Evolutionary conservation across 768 basidiomycete species (phyloP), one percentile per base, ranked within the genome.

Genomic region (Podaxis carcinomalis): DNA sequence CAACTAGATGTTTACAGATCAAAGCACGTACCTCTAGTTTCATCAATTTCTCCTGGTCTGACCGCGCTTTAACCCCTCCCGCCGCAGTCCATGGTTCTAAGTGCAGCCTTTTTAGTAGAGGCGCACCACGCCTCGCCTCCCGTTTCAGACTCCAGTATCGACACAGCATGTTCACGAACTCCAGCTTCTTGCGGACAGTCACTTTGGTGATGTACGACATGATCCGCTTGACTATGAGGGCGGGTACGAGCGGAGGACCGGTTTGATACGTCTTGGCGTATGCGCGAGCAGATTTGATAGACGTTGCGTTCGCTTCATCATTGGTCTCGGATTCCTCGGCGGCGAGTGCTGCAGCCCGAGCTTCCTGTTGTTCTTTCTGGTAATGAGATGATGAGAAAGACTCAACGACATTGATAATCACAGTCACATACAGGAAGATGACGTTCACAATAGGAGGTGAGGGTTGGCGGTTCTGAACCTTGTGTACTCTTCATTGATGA

Each of bases 61-160:
- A 92, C 67, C 92, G 81, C 32, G 83, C 71, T 65, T 84, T 84
- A 5, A 76, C 76, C 5, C 80, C 80, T 16, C 86, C 81, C 44
- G 82, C 85, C 2, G 93, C 92, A 0, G 95, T 98, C 97, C 97
- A 98, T 0, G 97, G 96, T 76, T 99, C 96, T 27, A 98, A 77
- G 75, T 99, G 95, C 60, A 99, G 70, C 56, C 97, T 71, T 74
- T 98, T 98, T 65, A 99, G 73, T 62, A 98, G 73, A 10, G 97
- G 96, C 7, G 97, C 97, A 3, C 97, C 97, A 42, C 96, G 75
- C 63, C 97, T 82, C 1, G 87, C 93, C 70, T 98, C 96, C 3
- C 97, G 79, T 75, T 99, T 98, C 72, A 99, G 72, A 74, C 97
- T 98, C 97, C 97, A 99, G 69, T 98, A 99, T 68, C 86, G 84